A percentile compares a stretch with the other conserved stretches of the same genome.
Conservation (phyloP, 1,284 basidiomycete genomes). For the Trametes hirsuta region DNA sequence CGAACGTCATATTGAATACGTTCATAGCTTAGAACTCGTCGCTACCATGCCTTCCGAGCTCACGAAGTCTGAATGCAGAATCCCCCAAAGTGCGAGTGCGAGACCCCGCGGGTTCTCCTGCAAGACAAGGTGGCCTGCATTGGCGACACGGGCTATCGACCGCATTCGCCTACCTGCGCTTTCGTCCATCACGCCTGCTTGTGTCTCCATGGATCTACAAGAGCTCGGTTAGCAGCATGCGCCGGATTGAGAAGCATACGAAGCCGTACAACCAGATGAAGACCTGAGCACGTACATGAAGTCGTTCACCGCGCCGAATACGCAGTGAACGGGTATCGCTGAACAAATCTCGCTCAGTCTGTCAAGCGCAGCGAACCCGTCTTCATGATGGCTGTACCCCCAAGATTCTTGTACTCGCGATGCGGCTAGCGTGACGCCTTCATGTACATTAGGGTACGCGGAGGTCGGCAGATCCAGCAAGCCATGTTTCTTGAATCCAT, state of each 20-base stretch:
- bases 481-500: not conserved
- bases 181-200: not conserved
- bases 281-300: not conserved
- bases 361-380: not conserved
- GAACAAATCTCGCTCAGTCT: not conserved
- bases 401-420: not conserved
- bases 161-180: slow-evolving; percentile 8
- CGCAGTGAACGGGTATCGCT: not conserved
- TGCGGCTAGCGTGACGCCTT: not conserved
- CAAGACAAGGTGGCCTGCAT: slow-evolving; percentile 15
- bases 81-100: slow-evolving; percentile 11
- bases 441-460: not conserved
- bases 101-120: slow-evolving; percentile 11
- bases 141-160: slow-evolving; percentile 1
- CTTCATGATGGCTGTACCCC: not conserved
- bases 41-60: too few relatives aligned
- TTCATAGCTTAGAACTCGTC: too few relatives aligned
- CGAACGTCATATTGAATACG: too few relatives aligned
- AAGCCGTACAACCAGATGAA: too few relatives aligned
- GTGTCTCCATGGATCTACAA: not conserved
- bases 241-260: too few relatives aligned
- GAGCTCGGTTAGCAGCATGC: too few relatives aligned
- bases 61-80: slow-evolving; percentile 3
- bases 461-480: not conserved
- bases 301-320: not conserved